phyloP scores from a whole-genome alignment of 164 flowering plant species.

The Santalum album region DNA sequence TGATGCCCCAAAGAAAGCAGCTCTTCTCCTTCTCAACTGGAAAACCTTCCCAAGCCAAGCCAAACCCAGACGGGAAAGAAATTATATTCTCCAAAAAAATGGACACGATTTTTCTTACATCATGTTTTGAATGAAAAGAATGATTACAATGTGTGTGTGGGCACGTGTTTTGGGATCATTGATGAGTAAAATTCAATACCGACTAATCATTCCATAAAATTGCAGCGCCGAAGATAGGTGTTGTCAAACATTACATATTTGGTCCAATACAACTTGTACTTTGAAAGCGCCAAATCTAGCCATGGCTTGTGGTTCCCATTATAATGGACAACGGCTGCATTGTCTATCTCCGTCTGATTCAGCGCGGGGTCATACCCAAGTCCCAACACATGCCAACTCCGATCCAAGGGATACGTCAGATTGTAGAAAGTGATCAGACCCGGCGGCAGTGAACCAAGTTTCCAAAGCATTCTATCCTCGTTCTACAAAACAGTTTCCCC shows the following conservation, averaged over 20 bases:
- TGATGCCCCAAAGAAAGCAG: too few relatives aligned
- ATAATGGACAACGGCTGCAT: constrained; percentile 89
- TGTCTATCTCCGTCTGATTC: constrained; percentile 74
- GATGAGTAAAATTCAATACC: too few relatives aligned
- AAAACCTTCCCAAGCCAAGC: too few relatives aligned
- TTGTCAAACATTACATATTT: constrained; percentile 65
- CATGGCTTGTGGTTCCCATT: constrained; percentile 97
- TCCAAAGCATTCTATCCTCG: constrained; percentile 92
- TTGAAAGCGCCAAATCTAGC: constrained; percentile 77
- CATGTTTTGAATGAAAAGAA: too few relatives aligned
- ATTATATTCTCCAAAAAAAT: too few relatives aligned
- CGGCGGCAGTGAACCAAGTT: constrained; percentile 91
- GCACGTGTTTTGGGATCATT: too few relatives aligned
- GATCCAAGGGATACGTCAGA: constrained; percentile 72
- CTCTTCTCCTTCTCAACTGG: too few relatives aligned
- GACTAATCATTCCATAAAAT: constrained; percentile 23
- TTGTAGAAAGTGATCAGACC: constrained; percentile 96
- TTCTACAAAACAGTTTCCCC: constrained; percentile 42
- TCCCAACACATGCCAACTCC: constrained; percentile 90
- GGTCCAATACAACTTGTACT: constrained; percentile 86
- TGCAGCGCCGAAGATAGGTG: constrained; percentile 64
- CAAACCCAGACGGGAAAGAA: too few relatives aligned
- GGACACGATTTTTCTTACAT: too few relatives aligned
- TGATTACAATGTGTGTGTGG: too few relatives aligned
- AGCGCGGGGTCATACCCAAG: constrained; percentile 97